Evolutionary conservation across 1,139 yeast species (phyloP).

Genomic region (Pneumocystis canis): DNA sequence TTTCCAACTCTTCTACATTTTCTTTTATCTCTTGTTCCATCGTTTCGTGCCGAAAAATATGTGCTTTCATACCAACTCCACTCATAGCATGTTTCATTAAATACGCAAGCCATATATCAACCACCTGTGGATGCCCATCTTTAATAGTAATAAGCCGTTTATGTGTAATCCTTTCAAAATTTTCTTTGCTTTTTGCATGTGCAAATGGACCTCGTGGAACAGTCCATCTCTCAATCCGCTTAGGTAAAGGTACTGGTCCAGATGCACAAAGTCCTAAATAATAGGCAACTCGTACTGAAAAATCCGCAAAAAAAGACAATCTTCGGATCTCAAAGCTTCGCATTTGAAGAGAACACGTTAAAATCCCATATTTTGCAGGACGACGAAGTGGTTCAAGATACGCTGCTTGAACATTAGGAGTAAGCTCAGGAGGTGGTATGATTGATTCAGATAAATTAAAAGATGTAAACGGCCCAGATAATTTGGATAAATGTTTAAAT

Average conservation of each 20-base stretch:
- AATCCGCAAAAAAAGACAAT: conserved; percentile 67
- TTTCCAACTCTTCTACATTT: background rate
- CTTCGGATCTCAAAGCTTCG: conserved; percentile 60
- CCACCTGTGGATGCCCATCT: conserved; percentile 74
- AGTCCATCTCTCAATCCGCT: conserved; percentile 78
- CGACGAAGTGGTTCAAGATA: conserved; percentile 69
- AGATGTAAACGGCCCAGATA: background rate
- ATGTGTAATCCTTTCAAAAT: conserved; percentile 78
- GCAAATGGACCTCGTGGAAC: conserved; percentile 89
- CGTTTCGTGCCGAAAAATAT: conserved; percentile 16
- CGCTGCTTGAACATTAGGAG: conserved; percentile 69
- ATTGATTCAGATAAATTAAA: background rate
- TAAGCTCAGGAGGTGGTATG: conserved; percentile 26
- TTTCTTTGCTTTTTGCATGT: conserved; percentile 87
- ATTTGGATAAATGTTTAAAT: background rate
- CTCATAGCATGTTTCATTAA: conserved; percentile 62
- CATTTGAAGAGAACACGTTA: conserved; percentile 46
- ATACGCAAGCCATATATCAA: conserved; percentile 71
- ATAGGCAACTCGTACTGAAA: conserved; percentile 78
- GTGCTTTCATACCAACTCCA: conserved; percentile 74
- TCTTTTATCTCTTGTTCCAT: background rate
- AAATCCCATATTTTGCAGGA: conserved; percentile 54
- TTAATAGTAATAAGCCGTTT: conserved; percentile 57
- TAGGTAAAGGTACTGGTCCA: conserved; percentile 53
- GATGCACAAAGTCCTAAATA: conserved; percentile 73